Conservation (phyloP, 192 early-diverging fungal species). For the Entrophospora sp. region DNA sequence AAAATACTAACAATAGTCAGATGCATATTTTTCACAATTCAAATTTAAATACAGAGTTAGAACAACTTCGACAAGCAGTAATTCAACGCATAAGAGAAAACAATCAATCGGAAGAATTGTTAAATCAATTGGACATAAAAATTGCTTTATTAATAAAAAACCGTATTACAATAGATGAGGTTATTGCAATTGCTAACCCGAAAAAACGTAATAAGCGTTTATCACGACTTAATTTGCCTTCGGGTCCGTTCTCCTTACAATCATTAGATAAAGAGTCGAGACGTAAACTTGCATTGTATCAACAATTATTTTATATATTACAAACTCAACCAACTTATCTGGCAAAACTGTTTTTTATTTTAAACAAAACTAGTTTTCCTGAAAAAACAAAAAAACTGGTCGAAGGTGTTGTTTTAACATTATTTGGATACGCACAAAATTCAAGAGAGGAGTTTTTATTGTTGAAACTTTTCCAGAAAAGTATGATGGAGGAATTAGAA, state of each 20-base stretch:
- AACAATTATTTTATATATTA: slow-evolving; percentile 91
- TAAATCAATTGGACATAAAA: slow-evolving; percentile 91
- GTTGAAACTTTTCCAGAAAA: slow-evolving; percentile 85
- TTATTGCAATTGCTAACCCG: slow-evolving; percentile 46
- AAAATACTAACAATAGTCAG: too few species aligned
- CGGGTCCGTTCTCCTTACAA: slow-evolving; percentile 58
- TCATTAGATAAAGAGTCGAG: slow-evolving; percentile 81
- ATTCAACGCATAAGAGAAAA: slow-evolving; percentile 88
- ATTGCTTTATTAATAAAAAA: slow-evolving; percentile 95
- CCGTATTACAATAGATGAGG: slow-evolving; percentile 91
- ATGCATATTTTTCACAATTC: too few species aligned
- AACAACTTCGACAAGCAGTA: slow-evolving; percentile 77
- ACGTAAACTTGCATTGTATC: slow-evolving; percentile 71
- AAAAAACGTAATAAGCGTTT: slow-evolving; percentile 37
- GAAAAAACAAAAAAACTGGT: slow-evolving; percentile 67
- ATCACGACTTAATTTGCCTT: slow-evolving; percentile 33
- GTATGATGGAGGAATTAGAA: slow-evolving; percentile 85
- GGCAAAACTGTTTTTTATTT: slow-evolving; percentile 73
- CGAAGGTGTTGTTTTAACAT: slow-evolving; percentile 80
- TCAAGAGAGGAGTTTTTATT: slow-evolving; percentile 92
- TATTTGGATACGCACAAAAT: slow-evolving; percentile 98
- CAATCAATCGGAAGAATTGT: slow-evolving; percentile 60
- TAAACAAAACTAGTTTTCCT: slow-evolving; percentile 72
- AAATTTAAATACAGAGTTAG: slow-evolving; percentile 37
- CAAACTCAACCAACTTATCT: slow-evolving; percentile 95